Evolutionary conservation across 2,329 filamentous ascomycete species (phyloP), one percentile per base, ranked within the genome.

Genomic region (Trichophaea hybrida): DNA sequence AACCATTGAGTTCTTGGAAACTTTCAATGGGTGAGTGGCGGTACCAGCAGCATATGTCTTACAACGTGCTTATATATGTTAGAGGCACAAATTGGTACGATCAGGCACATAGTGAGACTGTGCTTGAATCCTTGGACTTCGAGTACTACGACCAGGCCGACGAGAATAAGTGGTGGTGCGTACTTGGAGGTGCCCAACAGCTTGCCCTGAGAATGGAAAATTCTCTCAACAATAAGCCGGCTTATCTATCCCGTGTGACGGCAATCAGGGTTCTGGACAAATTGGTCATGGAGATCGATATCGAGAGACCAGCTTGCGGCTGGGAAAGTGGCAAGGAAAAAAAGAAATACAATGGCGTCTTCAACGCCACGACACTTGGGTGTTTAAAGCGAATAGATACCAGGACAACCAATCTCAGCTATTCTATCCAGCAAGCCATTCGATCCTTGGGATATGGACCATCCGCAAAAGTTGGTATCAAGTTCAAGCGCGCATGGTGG

Each of bases 401-500:
- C 2, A 58, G 35, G 5, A 58, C 62, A 8, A 49, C 64, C 10
- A 58, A 61, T n/a, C 51, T 73, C 8, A 53, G 58, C 50, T 66
- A 63, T 32, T 57, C 59, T 13, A 67, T 67, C 55, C 69, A 70
- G 32, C 37, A 61, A 7, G 72, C 71, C 6, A 69, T 72, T 50
- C 70, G 72, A 10, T 59, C 59, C 6, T 65, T 73, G 2, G 55
- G 59, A 17, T 73, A 73, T 59, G 69, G 64, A 48, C 60, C 61
- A 15, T 67, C 71, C 6, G 61, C 59, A 59, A 74, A 74, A 58
- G 68, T 73, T 5, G 72, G 61, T 24, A 69, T 74, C 31, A 72
- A 71, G 43, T 75, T 75, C 66, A 68, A 59, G 13, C 53, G 59
- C 1, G 60, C 66, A 5, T 74, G 72, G 72, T 74, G 72, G 72